phyloP scores from a whole-genome alignment of 1,284 basidiomycete genomes.

The Moniliophthora roreri region DNA sequence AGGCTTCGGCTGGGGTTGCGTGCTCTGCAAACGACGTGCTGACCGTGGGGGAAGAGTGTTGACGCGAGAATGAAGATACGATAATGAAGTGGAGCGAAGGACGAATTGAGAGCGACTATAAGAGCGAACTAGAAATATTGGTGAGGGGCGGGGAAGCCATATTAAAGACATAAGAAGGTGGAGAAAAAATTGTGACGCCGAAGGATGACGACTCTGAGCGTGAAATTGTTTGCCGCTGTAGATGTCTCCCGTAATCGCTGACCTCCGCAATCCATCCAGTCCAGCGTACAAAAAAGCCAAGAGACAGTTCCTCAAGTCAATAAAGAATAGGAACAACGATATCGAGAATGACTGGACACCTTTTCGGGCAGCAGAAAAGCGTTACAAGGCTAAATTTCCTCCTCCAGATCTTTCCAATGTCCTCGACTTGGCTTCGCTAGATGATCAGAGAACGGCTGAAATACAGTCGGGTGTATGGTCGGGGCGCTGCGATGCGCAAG shows the following conservation, averaged over 20 bases:
- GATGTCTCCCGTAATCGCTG: slow-evolving; percentile 9
- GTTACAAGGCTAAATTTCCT: slow-evolving; percentile 73
- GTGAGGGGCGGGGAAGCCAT: slow-evolving; percentile 58
- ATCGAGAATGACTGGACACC: slow-evolving; percentile 60
- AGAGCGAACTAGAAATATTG: slow-evolving; percentile 43
- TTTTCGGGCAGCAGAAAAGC: slow-evolving; percentile 75
- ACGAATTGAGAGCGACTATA: slow-evolving; percentile 29
- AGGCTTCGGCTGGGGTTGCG: slow-evolving; percentile 22
- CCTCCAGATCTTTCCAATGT: slow-evolving; percentile 69
- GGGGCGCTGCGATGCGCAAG: slow-evolving; percentile 39
- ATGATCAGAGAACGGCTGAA: slow-evolving; percentile 38
- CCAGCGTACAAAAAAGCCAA: slow-evolving; percentile 66
- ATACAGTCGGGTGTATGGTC: slow-evolving; percentile 45
- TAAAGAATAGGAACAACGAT: slow-evolving; percentile 46
- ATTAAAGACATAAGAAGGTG: slow-evolving; percentile 47
- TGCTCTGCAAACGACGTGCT: slow-evolving; percentile 27
- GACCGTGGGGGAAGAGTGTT: not conserved
- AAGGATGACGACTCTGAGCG: not conserved
- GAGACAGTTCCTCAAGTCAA: slow-evolving; percentile 56
- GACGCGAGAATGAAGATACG: slow-evolving; percentile 4
- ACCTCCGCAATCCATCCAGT: slow-evolving; percentile 41
- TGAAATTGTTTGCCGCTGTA: slow-evolving; percentile 5
- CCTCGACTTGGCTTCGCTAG: slow-evolving; percentile 60
- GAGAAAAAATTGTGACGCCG: slow-evolving; percentile 2
- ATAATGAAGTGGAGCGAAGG: slow-evolving; percentile 12